Conservation (phyloP, 257 asterid genomes). For the Fraxinus cuspidata region DNA sequence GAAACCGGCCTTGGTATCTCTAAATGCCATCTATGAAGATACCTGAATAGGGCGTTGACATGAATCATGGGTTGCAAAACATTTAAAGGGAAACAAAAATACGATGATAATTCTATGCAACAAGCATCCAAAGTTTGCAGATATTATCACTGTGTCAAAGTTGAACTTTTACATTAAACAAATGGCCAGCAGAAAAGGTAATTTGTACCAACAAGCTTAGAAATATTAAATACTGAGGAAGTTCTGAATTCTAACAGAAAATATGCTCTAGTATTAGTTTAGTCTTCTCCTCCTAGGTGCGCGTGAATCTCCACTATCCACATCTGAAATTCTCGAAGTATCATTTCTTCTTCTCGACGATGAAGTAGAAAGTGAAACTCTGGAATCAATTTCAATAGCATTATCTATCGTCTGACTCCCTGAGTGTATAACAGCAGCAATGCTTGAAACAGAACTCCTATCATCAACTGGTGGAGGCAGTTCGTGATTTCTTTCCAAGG, state of each 20-base stretch:
- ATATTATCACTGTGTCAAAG: constrained; percentile 19
- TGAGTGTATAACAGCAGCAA: constrained; percentile 96
- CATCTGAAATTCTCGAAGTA: constrained; percentile 75
- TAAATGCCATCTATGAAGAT: background rate
- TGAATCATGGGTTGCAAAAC: background rate
- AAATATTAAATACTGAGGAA: background rate
- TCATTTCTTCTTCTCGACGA: constrained; percentile 86
- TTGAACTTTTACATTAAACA: background rate
- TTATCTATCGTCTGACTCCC: constrained; percentile 94
- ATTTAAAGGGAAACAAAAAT: background rate
- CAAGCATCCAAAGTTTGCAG: constrained; percentile 37
- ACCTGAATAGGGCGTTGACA: background rate
- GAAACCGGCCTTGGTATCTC: constrained; percentile 16
- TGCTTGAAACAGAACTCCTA: constrained; percentile 88
- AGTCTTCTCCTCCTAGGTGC: constrained; percentile 88
- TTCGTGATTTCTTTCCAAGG: constrained; percentile 53
- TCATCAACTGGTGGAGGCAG: constrained; percentile 63
- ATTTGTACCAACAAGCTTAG: background rate
- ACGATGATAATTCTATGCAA: background rate
- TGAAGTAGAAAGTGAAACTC: constrained; percentile 73
- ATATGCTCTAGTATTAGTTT: constrained; percentile 32
- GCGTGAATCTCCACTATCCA: constrained; percentile 96
- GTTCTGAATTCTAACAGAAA: background rate
- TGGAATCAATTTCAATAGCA: constrained; percentile 84
- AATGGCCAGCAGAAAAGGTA: background rate